A percentile compares a stretch with the other conserved stretches of the same genome.
These are phyloP conservation scores for Starmera caribaea DNA, from an alignment of 805 yeast genomes.

Conservation along the genomic window DNA sequence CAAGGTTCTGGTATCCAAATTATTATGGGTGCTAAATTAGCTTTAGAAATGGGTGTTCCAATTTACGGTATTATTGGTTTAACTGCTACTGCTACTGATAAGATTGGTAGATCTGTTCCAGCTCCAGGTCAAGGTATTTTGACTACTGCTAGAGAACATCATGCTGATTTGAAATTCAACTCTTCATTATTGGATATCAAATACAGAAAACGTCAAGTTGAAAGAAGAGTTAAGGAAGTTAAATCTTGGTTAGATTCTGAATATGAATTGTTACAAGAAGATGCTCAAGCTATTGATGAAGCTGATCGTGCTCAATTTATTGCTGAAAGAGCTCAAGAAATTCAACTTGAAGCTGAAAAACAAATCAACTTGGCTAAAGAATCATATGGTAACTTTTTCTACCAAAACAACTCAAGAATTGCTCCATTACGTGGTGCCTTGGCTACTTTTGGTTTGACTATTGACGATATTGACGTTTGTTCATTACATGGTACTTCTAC, in stretches of 20 bases:
- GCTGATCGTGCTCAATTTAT: conserved; percentile 51
- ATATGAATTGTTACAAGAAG: conserved; percentile 57
- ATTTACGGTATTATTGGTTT: conserved; percentile 90
- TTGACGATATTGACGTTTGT: conserved; percentile 93
- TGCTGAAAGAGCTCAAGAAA: conserved; percentile 79
- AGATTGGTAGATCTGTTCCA: conserved; percentile 97
- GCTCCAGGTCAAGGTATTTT: conserved; percentile 99
- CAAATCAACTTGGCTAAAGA: conserved; percentile 84
- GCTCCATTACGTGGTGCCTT: conserved; percentile 96
- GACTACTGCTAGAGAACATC: conserved; percentile 95
- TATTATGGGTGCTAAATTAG: conserved; percentile 90
- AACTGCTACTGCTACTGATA: conserved; percentile 96
- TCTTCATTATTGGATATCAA: conserved; percentile 78
- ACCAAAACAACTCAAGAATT: conserved; percentile 82
- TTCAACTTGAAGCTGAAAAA: conserved; percentile 71
- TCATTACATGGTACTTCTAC: conserved; percentile 99
- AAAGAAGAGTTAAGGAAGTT: conserved; percentile 67
- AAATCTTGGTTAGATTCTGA: conserved; percentile 81
- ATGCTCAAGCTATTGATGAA: conserved; percentile 44
- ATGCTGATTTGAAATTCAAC: conserved; percentile 68
- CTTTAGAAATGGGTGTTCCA: conserved; percentile 98
- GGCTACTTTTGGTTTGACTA: conserved; percentile 84
- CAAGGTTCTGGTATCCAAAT: conserved; percentile 99
- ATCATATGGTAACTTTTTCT: conserved; percentile 95
- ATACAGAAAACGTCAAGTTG: conserved; percentile 89